Percentiles rank a stretch among this genome's conserved stretches.
These are phyloP conservation scores for Candida mattraensis DNA, from an alignment of 805 yeast genomes.

Conservation along the genomic window DNA sequence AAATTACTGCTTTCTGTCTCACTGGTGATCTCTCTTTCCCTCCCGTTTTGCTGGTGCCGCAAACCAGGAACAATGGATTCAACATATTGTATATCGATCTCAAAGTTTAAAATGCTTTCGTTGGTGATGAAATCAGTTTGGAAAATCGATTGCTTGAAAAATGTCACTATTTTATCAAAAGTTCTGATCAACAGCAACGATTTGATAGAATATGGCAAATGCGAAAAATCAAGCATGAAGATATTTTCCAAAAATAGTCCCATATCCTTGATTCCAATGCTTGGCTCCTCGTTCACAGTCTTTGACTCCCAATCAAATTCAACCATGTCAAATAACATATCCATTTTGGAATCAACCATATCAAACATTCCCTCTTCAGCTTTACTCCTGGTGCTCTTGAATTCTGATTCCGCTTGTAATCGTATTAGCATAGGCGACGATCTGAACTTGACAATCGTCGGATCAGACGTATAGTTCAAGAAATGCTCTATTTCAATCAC, in stretches of 20 bases:
- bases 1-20: conserved; percentile 31
- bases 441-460: conserved; percentile 35
- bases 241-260: conserved; percentile 82
- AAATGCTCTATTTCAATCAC: conserved; percentile 63
- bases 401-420: conserved; percentile 44
- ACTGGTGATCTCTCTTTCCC: conserved; percentile 16
- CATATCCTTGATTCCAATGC: conserved; percentile 74
- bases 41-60: conserved; percentile 21
- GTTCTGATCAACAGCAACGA: conserved; percentile 82
- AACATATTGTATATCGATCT: conserved; percentile 73
- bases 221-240: conserved; percentile 80
- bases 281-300: conserved; percentile 56
- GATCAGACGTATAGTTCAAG: conserved; percentile 34
- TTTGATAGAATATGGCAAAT: conserved; percentile 74
- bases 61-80: conserved; percentile 53
- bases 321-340: conserved; percentile 77
- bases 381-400: conserved; percentile 57
- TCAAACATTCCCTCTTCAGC: conserved; percentile 82
- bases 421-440: conserved; percentile 27
- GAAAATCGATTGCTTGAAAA: conserved; percentile 60
- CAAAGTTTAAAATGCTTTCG: conserved; percentile 70
- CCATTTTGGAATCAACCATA: conserved; percentile 77
- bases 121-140: conserved; percentile 56
- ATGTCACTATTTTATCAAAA: conserved; percentile 77
- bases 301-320: conserved; percentile 81